Conservation (phyloP, 345 rosid species). For the Ricinus communis region DNA sequence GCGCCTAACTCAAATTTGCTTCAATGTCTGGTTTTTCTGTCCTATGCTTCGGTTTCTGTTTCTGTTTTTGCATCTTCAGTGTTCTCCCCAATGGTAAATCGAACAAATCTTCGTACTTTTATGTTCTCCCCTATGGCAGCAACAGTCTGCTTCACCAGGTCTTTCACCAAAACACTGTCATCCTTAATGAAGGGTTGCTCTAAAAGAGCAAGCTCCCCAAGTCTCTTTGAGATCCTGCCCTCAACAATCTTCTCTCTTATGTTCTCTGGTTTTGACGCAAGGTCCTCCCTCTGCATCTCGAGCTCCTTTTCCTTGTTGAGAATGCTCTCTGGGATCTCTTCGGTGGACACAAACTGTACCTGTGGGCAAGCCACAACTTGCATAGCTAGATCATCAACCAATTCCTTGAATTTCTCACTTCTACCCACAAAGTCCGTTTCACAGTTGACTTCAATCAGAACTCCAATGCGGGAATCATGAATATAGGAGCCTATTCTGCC, state of each 20-base stretch:
- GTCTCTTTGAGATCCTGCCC: constrained; percentile 83
- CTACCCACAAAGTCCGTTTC: constrained; percentile 92
- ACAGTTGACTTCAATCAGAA: constrained; percentile 84
- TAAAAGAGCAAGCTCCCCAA: constrained; percentile 72
- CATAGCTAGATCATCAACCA: constrained; percentile 69
- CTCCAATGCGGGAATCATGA: constrained; percentile 89
- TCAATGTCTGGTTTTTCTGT: background rate
- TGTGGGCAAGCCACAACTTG: constrained; percentile 77
- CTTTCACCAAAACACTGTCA: constrained; percentile 71
- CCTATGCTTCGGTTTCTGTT: constrained; percentile 29
- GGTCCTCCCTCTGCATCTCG: constrained; percentile 91
- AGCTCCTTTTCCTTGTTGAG: constrained; percentile 71
- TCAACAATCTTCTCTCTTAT: constrained; percentile 84
- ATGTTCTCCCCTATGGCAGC: constrained; percentile 95
- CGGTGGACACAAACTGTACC: constrained; percentile 69
- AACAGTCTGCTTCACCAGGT: constrained; percentile 72
- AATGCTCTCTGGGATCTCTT: constrained; percentile 58
- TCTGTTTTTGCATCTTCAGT: constrained; percentile 29
- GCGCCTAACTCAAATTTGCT: background rate
- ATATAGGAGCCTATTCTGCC: constrained; percentile 92
- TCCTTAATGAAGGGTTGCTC: constrained; percentile 81
- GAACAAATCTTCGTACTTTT: constrained; percentile 64
- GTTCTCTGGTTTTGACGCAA: constrained; percentile 82
- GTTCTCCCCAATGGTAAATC: constrained; percentile 76
- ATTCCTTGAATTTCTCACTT: constrained; percentile 66